Conservation (phyloP, 768 basidiomycete species). For the Russula emetica region DNA sequence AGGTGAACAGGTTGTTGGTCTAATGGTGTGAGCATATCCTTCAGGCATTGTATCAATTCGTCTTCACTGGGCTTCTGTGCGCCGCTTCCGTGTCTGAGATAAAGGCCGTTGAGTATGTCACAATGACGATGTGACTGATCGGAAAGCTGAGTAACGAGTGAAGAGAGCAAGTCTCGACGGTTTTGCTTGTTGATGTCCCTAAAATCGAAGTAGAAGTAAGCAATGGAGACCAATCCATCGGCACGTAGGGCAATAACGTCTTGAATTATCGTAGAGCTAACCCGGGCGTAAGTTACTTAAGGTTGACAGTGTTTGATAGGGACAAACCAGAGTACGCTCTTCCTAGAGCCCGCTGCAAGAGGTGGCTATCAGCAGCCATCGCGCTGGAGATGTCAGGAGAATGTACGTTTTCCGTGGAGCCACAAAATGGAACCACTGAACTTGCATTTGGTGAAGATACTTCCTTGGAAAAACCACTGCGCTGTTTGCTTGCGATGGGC, state of each 20-base stretch:
- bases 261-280: not conserved
- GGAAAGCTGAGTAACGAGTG: not conserved
- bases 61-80: not conserved
- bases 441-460: not conserved
- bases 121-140: not conserved
- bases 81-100: not conserved
- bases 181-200: not conserved
- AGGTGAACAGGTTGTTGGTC: not conserved
- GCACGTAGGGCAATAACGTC: not conserved
- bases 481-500: not conserved
- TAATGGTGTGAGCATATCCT: not conserved
- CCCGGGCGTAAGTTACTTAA: not conserved
- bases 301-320: not conserved
- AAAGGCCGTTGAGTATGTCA: not conserved
- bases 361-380: not conserved
- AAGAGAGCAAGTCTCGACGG: not conserved
- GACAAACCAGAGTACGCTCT: slow-evolving; percentile 2
- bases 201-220: not conserved
- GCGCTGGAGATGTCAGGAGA: too few species aligned
- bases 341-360: not conserved
- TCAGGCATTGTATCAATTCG: not conserved
- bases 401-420: slow-evolving; percentile 1
- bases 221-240: not conserved
- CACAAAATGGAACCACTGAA: not conserved
- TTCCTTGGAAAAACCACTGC: not conserved